These are phyloP conservation scores for Coemansia sp. DNA, from an alignment of 192 early-diverging fungal species.

Conservation along the genomic window DNA sequence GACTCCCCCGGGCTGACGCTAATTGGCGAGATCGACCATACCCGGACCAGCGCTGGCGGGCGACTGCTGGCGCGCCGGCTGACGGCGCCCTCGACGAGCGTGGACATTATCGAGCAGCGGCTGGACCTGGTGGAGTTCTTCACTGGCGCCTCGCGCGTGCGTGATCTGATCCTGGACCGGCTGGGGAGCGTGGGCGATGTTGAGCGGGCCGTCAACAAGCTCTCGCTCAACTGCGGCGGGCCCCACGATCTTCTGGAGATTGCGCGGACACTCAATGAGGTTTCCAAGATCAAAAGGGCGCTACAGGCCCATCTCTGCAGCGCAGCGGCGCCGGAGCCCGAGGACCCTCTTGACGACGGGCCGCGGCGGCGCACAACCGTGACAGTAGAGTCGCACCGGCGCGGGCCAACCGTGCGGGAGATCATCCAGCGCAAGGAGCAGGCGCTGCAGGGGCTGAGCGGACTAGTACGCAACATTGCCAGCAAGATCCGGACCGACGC, in stretches of 20 bases:
- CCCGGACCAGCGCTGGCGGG: slow-evolving; percentile 72
- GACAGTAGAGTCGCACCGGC: not conserved
- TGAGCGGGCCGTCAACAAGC: slow-evolving; percentile 61
- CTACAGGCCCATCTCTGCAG: slow-evolving; percentile 18
- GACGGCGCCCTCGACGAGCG: slow-evolving; percentile 58
- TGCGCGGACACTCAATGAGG: slow-evolving; percentile 52
- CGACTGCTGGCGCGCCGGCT: slow-evolving; percentile 68
- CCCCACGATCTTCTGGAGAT: slow-evolving; percentile 60
- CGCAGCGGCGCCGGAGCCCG: not conserved
- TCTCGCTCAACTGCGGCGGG: slow-evolving; percentile 61
- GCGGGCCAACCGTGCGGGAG: not conserved
- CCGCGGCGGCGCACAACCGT: not conserved
- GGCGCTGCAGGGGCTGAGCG: slow-evolving; percentile 40
- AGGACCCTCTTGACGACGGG: not conserved
- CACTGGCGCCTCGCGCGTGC: slow-evolving; percentile 47
- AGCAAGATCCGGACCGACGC: slow-evolving; percentile 48
- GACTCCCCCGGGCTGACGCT: slow-evolving; percentile 53
- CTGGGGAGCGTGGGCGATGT: slow-evolving; percentile 59
- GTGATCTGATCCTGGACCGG: slow-evolving; percentile 44
- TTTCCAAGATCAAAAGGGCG: slow-evolving; percentile 41
- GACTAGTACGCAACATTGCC: slow-evolving; percentile 33
- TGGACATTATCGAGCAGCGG: slow-evolving; percentile 60
- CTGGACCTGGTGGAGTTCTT: slow-evolving; percentile 75
- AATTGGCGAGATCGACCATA: slow-evolving; percentile 65
- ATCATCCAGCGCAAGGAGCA: slow-evolving; percentile 20